Conservation (phyloP, 495 filamentous ascomycete genomes). For the Podospora tetraspora region DNA sequence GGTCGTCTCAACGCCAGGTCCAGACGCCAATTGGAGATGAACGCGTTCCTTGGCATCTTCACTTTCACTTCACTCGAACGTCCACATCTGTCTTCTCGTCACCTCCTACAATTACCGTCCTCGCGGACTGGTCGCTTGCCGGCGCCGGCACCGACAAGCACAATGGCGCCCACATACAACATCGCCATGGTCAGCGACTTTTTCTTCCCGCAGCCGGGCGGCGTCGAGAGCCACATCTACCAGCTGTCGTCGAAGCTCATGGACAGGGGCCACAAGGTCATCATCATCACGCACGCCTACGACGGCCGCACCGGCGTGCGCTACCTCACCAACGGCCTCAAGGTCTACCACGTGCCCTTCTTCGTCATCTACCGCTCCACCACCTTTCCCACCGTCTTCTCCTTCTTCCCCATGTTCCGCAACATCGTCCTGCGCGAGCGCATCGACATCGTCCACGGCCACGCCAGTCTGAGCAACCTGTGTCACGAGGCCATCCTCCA, state of each 20-base stretch:
- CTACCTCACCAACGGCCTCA: slow-evolving; percentile 95
- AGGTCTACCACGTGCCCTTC: slow-evolving; percentile 96
- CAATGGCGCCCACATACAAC: slow-evolving; percentile 56
- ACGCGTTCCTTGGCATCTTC: slow-evolving; percentile 10
- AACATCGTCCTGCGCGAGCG: slow-evolving; percentile 90
- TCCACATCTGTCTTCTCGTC: not conserved
- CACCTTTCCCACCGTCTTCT: slow-evolving; percentile 97
- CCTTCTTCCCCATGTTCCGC: slow-evolving; percentile 93
- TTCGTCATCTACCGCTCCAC: slow-evolving; percentile 89
- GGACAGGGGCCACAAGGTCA: slow-evolving; percentile 95
- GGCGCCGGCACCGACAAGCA: slow-evolving; percentile 12
- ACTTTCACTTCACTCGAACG: not conserved
- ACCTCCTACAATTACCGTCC: not conserved
- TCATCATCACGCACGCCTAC: slow-evolving; percentile 97
- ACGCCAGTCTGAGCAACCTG: slow-evolving; percentile 83
- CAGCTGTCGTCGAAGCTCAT: slow-evolving; percentile 93
- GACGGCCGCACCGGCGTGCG: slow-evolving; percentile 86
- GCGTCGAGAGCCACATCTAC: slow-evolving; percentile 97
- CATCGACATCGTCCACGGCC: slow-evolving; percentile 96
- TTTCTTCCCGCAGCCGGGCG: slow-evolving; percentile 96
- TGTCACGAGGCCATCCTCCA: slow-evolving; percentile 95
- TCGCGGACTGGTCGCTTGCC: slow-evolving; percentile 2
- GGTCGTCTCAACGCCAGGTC: not conserved
- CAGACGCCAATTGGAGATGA: not conserved
- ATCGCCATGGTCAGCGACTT: slow-evolving; percentile 94